Conservation (phyloP, 208 protist genomes). For the Lotmaria passim region DNA sequence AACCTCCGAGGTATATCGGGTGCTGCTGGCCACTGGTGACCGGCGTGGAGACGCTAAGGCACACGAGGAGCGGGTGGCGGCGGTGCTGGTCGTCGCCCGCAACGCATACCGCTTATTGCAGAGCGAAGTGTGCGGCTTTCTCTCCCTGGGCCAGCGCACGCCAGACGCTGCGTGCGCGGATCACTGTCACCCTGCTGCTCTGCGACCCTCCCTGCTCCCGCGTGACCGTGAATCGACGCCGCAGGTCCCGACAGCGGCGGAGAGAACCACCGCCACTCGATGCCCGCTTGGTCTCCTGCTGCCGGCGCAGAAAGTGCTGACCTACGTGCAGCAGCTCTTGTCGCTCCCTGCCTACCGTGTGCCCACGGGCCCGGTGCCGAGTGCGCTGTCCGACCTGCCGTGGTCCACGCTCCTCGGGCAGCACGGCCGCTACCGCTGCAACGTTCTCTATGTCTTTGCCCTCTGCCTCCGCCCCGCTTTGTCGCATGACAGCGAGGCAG, state of each 20-base stretch:
- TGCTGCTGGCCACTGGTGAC: background rate
- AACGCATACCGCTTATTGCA: constrained; percentile 67
- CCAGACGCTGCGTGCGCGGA: background rate
- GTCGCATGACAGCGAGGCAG: background rate
- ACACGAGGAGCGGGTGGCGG: constrained; percentile 30
- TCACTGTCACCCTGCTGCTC: background rate
- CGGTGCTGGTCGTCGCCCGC: constrained; percentile 50
- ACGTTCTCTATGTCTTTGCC: constrained; percentile 55
- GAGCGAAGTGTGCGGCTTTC: constrained; percentile 52
- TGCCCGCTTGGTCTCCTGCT: constrained; percentile 19
- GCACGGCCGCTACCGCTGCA: constrained; percentile 64
- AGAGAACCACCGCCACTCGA: constrained; percentile 10
- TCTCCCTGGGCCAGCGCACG: constrained; percentile 12
- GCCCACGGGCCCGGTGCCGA: constrained; percentile 40
- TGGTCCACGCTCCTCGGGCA: constrained; percentile 65
- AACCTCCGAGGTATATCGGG: background rate
- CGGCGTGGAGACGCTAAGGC: constrained; percentile 1
- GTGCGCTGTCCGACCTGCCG: constrained; percentile 42
- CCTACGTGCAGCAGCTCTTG: constrained; percentile 30
- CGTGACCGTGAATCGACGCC: constrained; percentile 15
- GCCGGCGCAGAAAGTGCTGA: constrained; percentile 9
- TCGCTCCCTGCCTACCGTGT: constrained; percentile 26
- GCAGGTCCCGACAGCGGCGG: too few species aligned
- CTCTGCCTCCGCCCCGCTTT: constrained; percentile 13
- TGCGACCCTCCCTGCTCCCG: constrained; percentile 6